These are phyloP conservation scores for Epichloe gansuensis DNA, from an alignment of 2,329 filamentous ascomycete genomes.

Conservation along the genomic window DNA sequence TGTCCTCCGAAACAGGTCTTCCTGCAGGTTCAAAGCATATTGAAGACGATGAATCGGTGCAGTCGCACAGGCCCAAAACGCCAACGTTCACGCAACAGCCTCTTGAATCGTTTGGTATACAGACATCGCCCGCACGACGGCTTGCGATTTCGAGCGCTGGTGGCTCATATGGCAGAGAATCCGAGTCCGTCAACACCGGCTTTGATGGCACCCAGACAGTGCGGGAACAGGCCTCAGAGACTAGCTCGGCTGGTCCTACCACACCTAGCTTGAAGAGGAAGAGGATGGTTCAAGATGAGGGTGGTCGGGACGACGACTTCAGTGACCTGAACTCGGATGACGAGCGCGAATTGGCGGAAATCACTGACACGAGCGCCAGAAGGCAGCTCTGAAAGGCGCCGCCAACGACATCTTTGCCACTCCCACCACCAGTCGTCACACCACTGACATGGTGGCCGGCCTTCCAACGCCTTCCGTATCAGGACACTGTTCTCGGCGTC, in stretches of 20 bases:
- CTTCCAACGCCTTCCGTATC: conserved; percentile 23
- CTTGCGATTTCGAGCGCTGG: background rate
- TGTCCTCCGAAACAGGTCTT: conserved; percentile 16
- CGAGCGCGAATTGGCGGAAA: conserved; percentile 23
- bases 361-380: conserved; percentile 23
- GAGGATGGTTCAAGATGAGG: conserved; percentile 14
- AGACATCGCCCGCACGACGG: conserved; percentile 12
- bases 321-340: conserved; percentile 27
- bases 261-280: conserved; percentile 17
- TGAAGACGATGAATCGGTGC: background rate
- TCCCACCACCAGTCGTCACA: conserved; percentile 12
- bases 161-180: background rate
- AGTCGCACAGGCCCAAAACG: conserved; percentile 13
- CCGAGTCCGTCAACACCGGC: background rate
- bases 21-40: conserved; percentile 4
- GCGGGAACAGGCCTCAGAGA: background rate
- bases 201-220: background rate
- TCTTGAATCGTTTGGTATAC: conserved; percentile 19
- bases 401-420: conserved; percentile 13
- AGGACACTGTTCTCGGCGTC: conserved; percentile 24
- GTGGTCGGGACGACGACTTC: conserved; percentile 17
- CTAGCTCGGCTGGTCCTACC: background rate
- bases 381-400: conserved; percentile 6
- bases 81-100: conserved; percentile 18
- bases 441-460: conserved; percentile 12